Percentiles rank a stretch among this genome's conserved stretches.
Conservation (phyloP, 441 rosid species). For the Adansonia grandidieri region DNA sequence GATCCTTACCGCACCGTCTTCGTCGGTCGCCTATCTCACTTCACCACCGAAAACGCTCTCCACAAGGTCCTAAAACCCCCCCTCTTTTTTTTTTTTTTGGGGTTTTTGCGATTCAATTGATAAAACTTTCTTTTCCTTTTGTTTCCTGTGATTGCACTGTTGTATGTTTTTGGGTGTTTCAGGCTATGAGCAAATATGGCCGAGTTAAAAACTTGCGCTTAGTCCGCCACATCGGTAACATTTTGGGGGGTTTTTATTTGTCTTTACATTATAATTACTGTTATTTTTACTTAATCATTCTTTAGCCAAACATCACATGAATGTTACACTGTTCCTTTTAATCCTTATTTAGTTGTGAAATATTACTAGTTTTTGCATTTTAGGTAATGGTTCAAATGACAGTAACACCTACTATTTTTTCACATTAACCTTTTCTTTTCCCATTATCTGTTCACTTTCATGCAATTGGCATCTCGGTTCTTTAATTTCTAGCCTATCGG, state of each 20-base stretch:
- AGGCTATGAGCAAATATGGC: slow-evolving; percentile 93
- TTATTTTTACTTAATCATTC: neutral
- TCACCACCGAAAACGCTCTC: slow-evolving; percentile 70
- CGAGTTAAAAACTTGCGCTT: slow-evolving; percentile 73
- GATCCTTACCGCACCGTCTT: slow-evolving; percentile 84
- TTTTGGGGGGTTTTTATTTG: neutral
- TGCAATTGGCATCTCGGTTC: neutral
- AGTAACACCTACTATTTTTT: neutral
- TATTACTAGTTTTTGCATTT: slow-evolving; percentile 18
- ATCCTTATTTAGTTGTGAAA: neutral
- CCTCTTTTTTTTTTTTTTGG: neutral
- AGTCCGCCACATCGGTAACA: slow-evolving; percentile 84
- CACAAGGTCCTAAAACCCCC: slow-evolving; percentile 44
- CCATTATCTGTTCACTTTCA: neutral
- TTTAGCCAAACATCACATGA: neutral
- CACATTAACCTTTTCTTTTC: neutral
- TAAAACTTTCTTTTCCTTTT: neutral
- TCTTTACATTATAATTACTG: neutral
- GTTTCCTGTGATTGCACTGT: neutral
- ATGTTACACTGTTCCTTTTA: neutral
- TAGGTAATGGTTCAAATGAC: neutral
- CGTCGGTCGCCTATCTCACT: slow-evolving; percentile 77
- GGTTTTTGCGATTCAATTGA: neutral
- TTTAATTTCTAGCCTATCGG: neutral
- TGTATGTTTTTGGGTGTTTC: slow-evolving; percentile 15